A percentile compares a stretch with the other conserved stretches of the same genome.
Evolutionary conservation across 1,284 basidiomycete genomes (phyloP).

Genomic region (Trichosporon sp.): DNA sequence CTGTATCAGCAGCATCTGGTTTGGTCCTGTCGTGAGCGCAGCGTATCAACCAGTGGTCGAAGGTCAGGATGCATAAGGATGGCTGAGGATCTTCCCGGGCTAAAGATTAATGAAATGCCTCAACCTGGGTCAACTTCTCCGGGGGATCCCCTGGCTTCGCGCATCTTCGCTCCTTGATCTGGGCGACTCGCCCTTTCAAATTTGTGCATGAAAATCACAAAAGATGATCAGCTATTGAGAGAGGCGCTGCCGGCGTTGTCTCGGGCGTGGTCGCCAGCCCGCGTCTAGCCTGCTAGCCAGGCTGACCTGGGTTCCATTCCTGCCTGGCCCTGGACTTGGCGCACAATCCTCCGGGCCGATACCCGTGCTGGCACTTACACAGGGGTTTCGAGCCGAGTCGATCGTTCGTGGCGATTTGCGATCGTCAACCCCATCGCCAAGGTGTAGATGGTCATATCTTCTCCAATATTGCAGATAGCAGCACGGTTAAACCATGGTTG

Average conservation of each 20-base stretch:
- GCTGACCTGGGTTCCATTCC: not conserved
- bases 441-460: no score
- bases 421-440: no score
- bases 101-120: not conserved
- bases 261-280: not conserved
- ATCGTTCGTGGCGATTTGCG: no score
- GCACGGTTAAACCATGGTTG: no score
- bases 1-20: not conserved
- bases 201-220: not conserved
- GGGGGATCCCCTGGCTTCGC: not conserved
- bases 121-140: not conserved
- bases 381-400: no score
- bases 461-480: no score
- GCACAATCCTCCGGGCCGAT: not conserved
- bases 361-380: not conserved
- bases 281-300: no score
- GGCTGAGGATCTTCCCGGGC: not conserved
- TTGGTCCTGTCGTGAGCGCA: not conserved
- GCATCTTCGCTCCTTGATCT: not conserved
- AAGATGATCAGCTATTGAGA: not conserved
- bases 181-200: not conserved
- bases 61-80: slow-evolving; percentile 3
- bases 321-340: not conserved
- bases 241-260: not conserved
- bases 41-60: not conserved